These are phyloP conservation scores for Aeschynomene evenia DNA, from an alignment of 306 rosid species.

Conservation along the genomic window DNA sequence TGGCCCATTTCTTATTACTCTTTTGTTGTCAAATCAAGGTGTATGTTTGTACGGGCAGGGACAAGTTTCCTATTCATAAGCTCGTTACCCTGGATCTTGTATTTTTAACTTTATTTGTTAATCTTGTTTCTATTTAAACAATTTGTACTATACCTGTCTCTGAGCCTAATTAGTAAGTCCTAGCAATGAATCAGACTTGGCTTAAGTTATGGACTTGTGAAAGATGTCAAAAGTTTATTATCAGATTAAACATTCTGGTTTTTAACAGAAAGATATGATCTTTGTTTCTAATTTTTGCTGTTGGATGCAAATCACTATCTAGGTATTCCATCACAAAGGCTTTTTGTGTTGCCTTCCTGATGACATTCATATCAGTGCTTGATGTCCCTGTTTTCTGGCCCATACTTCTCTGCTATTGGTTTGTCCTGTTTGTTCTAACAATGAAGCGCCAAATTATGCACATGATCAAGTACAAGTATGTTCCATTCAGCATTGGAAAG, in stretches of 20 bases:
- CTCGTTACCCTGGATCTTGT: too few species aligned
- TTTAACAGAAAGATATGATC: not conserved
- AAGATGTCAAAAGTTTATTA: too few species aligned
- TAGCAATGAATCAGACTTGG: not conserved
- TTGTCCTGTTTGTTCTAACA: conserved; percentile 79
- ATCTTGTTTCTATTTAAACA: not conserved
- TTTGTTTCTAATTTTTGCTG: not conserved
- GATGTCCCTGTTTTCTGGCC: conserved; percentile 98
- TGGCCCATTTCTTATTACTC: too few species aligned
- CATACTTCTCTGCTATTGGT: conserved; percentile 81
- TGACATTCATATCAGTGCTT: conserved; percentile 87
- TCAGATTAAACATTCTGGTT: not conserved
- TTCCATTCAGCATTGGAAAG: conserved; percentile 77
- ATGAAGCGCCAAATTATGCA: conserved; percentile 93
- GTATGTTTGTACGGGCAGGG: too few species aligned
- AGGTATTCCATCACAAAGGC: conserved; percentile 95
- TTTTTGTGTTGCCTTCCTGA: conserved; percentile 69
- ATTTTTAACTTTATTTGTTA: not conserved
- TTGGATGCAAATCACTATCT: conserved; percentile 7
- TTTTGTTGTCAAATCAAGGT: too few species aligned
- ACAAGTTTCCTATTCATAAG: too few species aligned
- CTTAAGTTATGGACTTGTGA: not conserved
- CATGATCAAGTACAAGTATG: conserved; percentile 86
- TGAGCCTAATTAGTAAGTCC: not conserved
- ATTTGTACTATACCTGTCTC: not conserved